Percentiles rank a stretch among this genome's conserved stretches.
Conservation (phyloP, 2,329 filamentous ascomycete genomes). For the Alternaria novae-zelandiae region DNA sequence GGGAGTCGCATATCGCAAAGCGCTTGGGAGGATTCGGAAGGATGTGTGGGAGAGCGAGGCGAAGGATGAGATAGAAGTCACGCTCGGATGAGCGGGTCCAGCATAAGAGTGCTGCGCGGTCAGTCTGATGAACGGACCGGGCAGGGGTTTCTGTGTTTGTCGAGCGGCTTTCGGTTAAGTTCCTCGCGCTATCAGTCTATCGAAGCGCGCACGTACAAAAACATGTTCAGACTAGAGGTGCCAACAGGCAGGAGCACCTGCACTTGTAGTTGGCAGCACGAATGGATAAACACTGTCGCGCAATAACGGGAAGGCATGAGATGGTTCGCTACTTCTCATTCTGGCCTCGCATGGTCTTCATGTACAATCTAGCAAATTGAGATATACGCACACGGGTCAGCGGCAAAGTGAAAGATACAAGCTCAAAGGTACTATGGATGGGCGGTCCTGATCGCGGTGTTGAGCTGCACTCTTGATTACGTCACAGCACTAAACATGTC, state of each 20-base stretch:
- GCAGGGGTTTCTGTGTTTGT: not conserved
- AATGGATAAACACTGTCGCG: not conserved
- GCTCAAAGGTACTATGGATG: not conserved
- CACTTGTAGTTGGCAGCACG: not conserved
- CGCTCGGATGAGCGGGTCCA: not conserved
- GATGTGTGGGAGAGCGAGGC: slow-evolving; percentile 12
- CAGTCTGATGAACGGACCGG: not conserved
- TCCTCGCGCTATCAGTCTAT: not conserved
- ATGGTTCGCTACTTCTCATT: not conserved
- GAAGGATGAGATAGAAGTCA: not conserved
- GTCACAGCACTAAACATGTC: not conserved
- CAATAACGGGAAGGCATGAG: not conserved
- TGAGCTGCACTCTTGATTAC: slow-evolving; percentile 14
- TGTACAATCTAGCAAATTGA: not conserved
- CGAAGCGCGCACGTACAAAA: no score
- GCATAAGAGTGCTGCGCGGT: not conserved
- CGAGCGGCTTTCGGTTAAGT: not conserved
- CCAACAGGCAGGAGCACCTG: not conserved
- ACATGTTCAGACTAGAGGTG: not conserved
- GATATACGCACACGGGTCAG: not conserved
- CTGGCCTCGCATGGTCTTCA: not conserved
- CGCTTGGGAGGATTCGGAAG: slow-evolving; percentile 23
- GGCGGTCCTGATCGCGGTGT: slow-evolving; percentile 5
- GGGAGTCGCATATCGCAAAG: slow-evolving; percentile 26
- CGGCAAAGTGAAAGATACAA: not conserved